These are phyloP conservation scores for Lactarius vividus DNA, from an alignment of 768 basidiomycete species.

Conservation along the genomic window DNA sequence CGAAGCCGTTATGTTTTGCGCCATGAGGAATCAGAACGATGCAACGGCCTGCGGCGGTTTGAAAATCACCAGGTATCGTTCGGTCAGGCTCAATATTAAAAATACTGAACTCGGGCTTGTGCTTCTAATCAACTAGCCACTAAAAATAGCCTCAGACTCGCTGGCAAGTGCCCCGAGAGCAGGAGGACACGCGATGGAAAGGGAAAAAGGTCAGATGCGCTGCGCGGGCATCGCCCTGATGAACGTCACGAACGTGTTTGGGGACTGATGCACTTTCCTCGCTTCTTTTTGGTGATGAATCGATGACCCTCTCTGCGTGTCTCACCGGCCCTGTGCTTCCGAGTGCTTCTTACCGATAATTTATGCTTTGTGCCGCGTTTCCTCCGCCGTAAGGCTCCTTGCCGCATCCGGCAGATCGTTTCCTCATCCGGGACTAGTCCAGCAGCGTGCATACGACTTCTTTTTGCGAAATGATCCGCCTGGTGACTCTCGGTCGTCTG, in stretches of 20 bases:
- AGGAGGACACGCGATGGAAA: background rate
- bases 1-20: background rate
- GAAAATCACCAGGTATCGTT: background rate
- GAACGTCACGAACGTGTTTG: background rate
- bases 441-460: background rate
- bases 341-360: conserved; percentile 4
- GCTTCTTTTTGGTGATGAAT: conserved; percentile 1
- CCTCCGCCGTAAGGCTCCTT: conserved; percentile 1
- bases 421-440: conserved; percentile 2
- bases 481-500: background rate
- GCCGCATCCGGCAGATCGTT: background rate
- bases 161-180: background rate
- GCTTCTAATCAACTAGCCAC: background rate
- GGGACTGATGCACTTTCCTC: conserved; percentile 2
- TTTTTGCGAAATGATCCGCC: conserved; percentile 4
- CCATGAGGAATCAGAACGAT: background rate
- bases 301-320: background rate
- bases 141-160: background rate
- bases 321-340: background rate
- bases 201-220: background rate
- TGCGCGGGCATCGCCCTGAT: background rate
- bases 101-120: background rate
- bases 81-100: background rate
- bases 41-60: background rate
- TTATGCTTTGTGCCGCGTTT: conserved; percentile 8